phyloP scores from a whole-genome alignment of 192 early-diverging fungal species.

The Paraglomus brasilianum region DNA sequence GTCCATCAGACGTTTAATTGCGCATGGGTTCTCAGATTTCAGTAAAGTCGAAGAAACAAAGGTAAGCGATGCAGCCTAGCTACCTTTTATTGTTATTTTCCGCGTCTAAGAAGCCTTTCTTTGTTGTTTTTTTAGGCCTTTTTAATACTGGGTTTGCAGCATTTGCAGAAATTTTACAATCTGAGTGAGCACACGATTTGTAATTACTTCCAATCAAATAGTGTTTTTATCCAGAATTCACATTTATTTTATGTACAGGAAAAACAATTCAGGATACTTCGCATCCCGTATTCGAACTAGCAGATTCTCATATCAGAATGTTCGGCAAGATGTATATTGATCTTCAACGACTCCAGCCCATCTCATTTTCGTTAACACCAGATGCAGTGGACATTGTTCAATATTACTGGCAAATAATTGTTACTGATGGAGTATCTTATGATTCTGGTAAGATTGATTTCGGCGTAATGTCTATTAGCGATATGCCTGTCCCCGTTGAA shows the following conservation, averaged over 20 bases:
- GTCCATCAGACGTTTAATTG: conserved; percentile 71
- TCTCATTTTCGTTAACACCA: conserved; percentile 63
- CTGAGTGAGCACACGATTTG: conserved; percentile 37
- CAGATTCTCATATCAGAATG: conserved; percentile 55
- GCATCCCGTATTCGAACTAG: not conserved
- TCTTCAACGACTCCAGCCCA: conserved; percentile 62
- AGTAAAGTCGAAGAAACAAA: conserved; percentile 57
- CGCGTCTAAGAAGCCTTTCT: not conserved
- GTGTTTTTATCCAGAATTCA: not conserved
- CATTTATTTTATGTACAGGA: conserved; percentile 4
- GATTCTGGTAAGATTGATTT: not conserved
- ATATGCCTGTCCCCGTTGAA: too few species aligned
- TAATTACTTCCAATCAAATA: not conserved
- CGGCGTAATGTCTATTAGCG: not conserved
- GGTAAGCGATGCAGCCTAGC: conserved; percentile 25
- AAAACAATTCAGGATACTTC: conserved; percentile 12
- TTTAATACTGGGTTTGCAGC: conserved; percentile 46
- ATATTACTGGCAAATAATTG: conserved; percentile 75
- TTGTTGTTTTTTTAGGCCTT: conserved; percentile 34
- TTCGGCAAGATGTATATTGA: conserved; percentile 82
- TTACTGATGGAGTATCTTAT: conserved; percentile 24
- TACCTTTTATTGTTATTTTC: not conserved
- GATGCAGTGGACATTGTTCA: conserved; percentile 59
- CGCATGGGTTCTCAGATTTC: conserved; percentile 69
- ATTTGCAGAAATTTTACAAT: conserved; percentile 57